A percentile compares a stretch with the other conserved stretches of the same genome.
Evolutionary conservation across 2,329 filamentous ascomycete species (phyloP).

Genomic region (Capronia coronata): DNA sequence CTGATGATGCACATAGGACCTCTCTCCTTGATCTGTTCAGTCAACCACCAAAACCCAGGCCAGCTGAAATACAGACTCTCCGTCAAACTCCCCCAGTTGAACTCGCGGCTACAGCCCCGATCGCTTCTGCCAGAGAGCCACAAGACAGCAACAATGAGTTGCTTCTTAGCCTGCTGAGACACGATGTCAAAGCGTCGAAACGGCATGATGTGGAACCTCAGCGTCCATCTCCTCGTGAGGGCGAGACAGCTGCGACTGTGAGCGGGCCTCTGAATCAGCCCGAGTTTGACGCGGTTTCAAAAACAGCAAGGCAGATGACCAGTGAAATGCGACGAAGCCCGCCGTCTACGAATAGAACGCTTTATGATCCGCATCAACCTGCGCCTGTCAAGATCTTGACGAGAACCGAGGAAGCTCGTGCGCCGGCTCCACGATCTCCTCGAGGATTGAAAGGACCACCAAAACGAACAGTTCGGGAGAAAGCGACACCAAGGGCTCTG

Average conservation of each 20-base stretch:
- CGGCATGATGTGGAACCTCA: conserved; percentile 20
- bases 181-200: conserved; percentile 11
- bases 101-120: conserved; percentile 39
- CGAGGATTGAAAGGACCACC: conserved; percentile 11
- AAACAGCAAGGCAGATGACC: conserved; percentile 5
- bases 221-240: conserved; percentile 17
- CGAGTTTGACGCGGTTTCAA: conserved; percentile 34
- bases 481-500: conserved; percentile 23
- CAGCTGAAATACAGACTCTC: conserved; percentile 1
- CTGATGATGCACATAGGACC: conserved; percentile 8
- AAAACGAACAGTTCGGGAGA: conserved; percentile 15
- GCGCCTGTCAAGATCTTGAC: conserved; percentile 29
- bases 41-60: conserved; percentile 22
- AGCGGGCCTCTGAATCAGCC: conserved; percentile 38
- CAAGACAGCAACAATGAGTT: conserved; percentile 15
- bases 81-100: conserved; percentile 35
- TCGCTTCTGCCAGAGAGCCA: conserved; percentile 25
- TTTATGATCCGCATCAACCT: conserved; percentile 27
- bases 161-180: conserved; percentile 18
- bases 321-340: conserved; percentile 23
- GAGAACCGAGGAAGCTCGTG: conserved; percentile 22
- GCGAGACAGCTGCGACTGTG: conserved; percentile 36
- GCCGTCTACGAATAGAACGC: conserved; percentile 19
- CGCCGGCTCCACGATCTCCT: conserved; percentile 18
- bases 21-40: conserved; percentile 20